Conservation (phyloP, 2,329 filamentous ascomycete species). For the Thelonectria olida region DNA sequence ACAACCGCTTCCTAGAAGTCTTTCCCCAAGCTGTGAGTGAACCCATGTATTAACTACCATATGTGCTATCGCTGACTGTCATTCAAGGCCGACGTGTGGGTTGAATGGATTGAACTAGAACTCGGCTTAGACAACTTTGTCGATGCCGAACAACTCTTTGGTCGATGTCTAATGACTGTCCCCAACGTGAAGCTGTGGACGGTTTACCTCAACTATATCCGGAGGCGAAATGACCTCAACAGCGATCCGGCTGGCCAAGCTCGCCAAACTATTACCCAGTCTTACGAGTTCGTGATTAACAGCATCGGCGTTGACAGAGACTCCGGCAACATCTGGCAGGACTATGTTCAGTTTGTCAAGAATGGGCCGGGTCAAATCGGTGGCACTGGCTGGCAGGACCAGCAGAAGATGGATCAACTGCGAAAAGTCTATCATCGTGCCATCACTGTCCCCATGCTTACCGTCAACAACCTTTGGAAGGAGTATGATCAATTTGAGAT, state of each 20-base stretch:
- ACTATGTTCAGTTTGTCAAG: conserved; percentile 94
- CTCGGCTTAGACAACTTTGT: conserved; percentile 84
- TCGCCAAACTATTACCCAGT: conserved; percentile 81
- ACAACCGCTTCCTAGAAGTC: conserved; percentile 85
- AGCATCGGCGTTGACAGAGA: conserved; percentile 93
- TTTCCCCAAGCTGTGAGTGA: conserved; percentile 90
- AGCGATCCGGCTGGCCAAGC: conserved; percentile 82
- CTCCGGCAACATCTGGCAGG: conserved; percentile 88
- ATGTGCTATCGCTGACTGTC: conserved; percentile 40
- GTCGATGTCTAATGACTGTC: conserved; percentile 78
- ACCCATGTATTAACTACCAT: neutral
- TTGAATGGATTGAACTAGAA: conserved; percentile 89
- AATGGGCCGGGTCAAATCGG: conserved; percentile 86
- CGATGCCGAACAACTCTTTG: conserved; percentile 85
- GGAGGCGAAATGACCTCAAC: conserved; percentile 83
- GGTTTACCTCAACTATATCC: conserved; percentile 93
- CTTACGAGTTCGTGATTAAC: conserved; percentile 91
- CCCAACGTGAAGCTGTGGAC: conserved; percentile 91
- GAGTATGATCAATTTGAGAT: conserved; percentile 98
- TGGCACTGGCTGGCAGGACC: conserved; percentile 91
- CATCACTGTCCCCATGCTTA: conserved; percentile 85
- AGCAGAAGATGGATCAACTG: conserved; percentile 95
- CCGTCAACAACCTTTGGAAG: conserved; percentile 89
- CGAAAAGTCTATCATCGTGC: conserved; percentile 93
- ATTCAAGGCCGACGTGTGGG: conserved; percentile 88